Conservation (phyloP, 352 stramenopile species). For the Pythium oligandrum region DNA sequence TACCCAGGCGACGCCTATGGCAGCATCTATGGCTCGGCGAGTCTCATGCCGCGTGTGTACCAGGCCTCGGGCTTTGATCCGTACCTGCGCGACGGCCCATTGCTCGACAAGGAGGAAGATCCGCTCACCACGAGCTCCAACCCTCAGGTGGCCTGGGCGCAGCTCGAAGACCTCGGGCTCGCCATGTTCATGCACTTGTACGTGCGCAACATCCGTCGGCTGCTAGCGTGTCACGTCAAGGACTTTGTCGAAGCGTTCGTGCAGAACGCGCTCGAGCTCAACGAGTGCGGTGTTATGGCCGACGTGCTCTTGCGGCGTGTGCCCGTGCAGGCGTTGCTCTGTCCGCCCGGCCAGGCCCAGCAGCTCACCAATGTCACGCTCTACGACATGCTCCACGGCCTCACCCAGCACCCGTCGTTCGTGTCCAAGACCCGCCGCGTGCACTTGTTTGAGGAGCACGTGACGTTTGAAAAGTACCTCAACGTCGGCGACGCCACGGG, state of each 20-base stretch:
- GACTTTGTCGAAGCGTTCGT: slow-evolving; percentile 79
- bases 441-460: slow-evolving; percentile 79
- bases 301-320: slow-evolving; percentile 71
- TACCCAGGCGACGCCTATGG: slow-evolving; percentile 35
- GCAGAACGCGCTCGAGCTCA: slow-evolving; percentile 76
- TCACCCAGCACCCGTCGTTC: slow-evolving; percentile 68
- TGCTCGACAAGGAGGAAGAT: slow-evolving; percentile 59
- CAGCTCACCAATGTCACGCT: slow-evolving; percentile 84
- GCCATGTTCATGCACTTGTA: slow-evolving; percentile 87
- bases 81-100: slow-evolving; percentile 47
- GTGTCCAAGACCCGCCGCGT: slow-evolving; percentile 69
- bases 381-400: slow-evolving; percentile 61
- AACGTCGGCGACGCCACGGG: slow-evolving; percentile 66
- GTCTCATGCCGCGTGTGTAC: slow-evolving; percentile 72
- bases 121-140: slow-evolving; percentile 69
- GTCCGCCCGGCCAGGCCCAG: slow-evolving; percentile 59
- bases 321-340: slow-evolving; percentile 69
- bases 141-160: slow-evolving; percentile 66
- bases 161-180: slow-evolving; percentile 71
- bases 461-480: slow-evolving; percentile 81
- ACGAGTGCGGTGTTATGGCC: slow-evolving; percentile 71
- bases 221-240: slow-evolving; percentile 82
- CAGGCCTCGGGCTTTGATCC: slow-evolving; percentile 81
- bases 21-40: slow-evolving; percentile 66
- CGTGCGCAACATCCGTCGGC: slow-evolving; percentile 71